These are phyloP conservation scores for Casuarina equisetifolia DNA, from an alignment of 306 rosid genomes.

Conservation along the genomic window DNA sequence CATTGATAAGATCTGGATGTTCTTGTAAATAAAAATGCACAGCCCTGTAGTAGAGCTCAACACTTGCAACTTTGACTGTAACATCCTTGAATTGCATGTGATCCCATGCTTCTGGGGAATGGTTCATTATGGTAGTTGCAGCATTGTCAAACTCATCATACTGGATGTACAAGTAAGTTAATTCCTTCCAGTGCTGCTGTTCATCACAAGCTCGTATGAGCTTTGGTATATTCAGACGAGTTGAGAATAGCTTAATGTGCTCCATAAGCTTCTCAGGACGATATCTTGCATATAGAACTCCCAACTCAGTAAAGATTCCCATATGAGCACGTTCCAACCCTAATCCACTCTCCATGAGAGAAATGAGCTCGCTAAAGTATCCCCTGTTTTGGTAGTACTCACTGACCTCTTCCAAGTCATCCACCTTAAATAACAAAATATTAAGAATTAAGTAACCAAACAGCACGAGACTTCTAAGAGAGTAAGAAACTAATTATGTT, in stretches of 20 bases:
- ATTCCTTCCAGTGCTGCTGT: conserved; percentile 97
- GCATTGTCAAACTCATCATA: conserved; percentile 99
- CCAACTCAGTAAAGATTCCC: conserved; percentile 99
- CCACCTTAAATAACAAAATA: conserved; percentile 54
- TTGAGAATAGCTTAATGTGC: conserved; percentile 92
- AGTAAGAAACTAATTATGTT: conserved; percentile 22
- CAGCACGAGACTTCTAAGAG: neutral
- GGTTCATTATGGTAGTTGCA: conserved; percentile 98
- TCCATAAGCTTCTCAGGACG: conserved; percentile 99
- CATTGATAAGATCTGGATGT: conserved; percentile 97
- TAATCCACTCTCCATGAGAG: conserved; percentile 99
- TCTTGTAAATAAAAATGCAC: conserved; percentile 99
- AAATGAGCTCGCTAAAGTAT: conserved; percentile 91
- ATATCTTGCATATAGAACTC: conserved; percentile 98
- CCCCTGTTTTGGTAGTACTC: conserved; percentile 98
- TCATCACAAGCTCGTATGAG: conserved; percentile 99
- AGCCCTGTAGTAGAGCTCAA: conserved; percentile 91
- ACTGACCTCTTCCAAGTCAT: conserved; percentile 99
- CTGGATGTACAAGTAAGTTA: conserved; percentile 92
- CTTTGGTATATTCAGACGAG: conserved; percentile 94
- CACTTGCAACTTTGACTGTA: conserved; percentile 88
- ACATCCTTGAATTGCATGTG: conserved; percentile 99
- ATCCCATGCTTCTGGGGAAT: conserved; percentile 99
- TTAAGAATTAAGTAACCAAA: conserved; percentile 13
- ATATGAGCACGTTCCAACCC: conserved; percentile 98